A percentile compares a stretch with the other conserved stretches of the same genome.
Conservation (phyloP, 1,284 basidiomycete species). For the Ceratobasidium sp. region DNA sequence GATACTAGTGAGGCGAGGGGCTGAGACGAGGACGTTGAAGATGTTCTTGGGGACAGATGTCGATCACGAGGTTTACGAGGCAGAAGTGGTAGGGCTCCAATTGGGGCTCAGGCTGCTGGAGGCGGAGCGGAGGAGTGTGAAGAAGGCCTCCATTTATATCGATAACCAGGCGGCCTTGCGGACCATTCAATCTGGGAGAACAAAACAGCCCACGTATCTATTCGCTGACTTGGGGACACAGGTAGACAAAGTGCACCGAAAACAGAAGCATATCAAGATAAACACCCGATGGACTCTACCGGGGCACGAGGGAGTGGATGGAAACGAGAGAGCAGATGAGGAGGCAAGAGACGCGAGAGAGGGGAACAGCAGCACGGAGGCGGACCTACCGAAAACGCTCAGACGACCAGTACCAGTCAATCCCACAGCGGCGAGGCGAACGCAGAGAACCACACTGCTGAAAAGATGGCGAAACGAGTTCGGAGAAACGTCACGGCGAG, state of each 20-base stretch:
- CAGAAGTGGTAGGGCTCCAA: conserved; percentile 41
- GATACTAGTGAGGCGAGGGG: background rate
- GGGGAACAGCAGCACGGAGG: background rate
- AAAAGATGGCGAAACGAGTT: conserved; percentile 1
- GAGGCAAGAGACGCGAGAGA: conserved; percentile 17
- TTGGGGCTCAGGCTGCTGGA: conserved; percentile 35
- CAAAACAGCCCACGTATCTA: background rate
- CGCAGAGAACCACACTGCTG: background rate
- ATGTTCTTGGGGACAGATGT: conserved; percentile 15
- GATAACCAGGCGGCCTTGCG: conserved; percentile 43
- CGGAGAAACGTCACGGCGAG: background rate
- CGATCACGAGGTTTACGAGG: conserved; percentile 46
- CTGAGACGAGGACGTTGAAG: background rate
- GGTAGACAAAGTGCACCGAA: background rate
- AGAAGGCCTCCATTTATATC: background rate
- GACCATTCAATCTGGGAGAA: conserved; percentile 16
- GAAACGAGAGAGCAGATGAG: conserved; percentile 34
- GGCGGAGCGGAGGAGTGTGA: background rate
- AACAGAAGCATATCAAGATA: background rate
- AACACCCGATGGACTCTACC: conserved; percentile 20
- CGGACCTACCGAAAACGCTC: background rate
- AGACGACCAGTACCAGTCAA: conserved; percentile 3
- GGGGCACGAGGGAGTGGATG: background rate
- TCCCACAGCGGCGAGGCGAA: conserved; percentile 23
- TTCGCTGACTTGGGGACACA: conserved; percentile 8